Percentiles rank a stretch among this genome's conserved stretches.
Conservation (phyloP, 164 flowering plant species). For the Cinnamomum chago region DNA sequence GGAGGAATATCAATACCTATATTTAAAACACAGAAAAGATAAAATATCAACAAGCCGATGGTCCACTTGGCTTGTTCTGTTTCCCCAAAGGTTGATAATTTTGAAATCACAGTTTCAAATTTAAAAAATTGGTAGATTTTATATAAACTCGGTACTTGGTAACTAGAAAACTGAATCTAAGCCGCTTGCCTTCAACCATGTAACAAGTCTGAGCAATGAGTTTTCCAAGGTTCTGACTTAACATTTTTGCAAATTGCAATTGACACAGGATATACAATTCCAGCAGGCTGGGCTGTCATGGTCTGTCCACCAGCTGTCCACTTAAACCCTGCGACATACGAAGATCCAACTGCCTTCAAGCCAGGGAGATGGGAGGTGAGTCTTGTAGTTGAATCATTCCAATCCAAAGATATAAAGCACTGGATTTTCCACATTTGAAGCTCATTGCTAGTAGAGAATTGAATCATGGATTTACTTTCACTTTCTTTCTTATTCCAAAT, state of each 20-base stretch:
- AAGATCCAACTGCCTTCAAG: conserved; percentile 73
- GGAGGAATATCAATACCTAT: neutral
- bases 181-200: neutral
- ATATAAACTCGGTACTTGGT: neutral
- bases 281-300: conserved; percentile 91
- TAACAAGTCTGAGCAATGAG: neutral
- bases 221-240: neutral
- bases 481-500: neutral
- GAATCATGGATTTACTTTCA: neutral
- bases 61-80: neutral
- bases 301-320: conserved; percentile 96
- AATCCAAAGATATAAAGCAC: neutral
- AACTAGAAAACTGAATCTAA: too few species aligned
- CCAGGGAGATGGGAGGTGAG: conserved; percentile 91
- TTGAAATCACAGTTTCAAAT: too few species aligned
- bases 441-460: neutral
- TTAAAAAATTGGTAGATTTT: neutral
- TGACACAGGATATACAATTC: conserved; percentile 77
- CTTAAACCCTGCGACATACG: conserved; percentile 65
- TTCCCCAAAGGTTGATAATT: too few species aligned
- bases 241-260: conserved; percentile 1
- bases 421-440: neutral
- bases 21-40: neutral
- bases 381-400: neutral
- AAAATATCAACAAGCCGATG: neutral